Base-by-base conservation (phyloP, 2,329 filamentous ascomycete genomes). In the Teratosphaeria pseudoeucalypti region DNA sequence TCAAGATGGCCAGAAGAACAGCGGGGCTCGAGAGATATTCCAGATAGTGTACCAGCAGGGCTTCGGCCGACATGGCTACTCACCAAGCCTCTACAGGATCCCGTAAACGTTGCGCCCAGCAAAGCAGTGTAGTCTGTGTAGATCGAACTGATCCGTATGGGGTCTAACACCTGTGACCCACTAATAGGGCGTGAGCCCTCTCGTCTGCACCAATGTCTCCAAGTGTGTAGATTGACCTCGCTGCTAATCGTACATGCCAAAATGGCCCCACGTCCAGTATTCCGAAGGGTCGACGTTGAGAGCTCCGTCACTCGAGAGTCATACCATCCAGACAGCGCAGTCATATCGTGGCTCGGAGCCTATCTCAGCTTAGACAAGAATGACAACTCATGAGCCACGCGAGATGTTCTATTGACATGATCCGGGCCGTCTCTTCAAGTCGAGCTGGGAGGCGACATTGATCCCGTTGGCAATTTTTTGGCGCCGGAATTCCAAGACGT, bases 11-110 rank as follows among this genome's bases (percentile, higher is more conserved):
- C 11, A 65, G 55, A 3, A 63, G 54, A 5, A 64, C 52, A 3
- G 55, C 57, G 39, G 64, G 63, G 39, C 58, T 65, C 1, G 57
- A 57, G n/a, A 67, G 43, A 49, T 67, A 67, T 6, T 66, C 61
- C 34, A 66, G 11, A 54, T 66, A 67, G 54, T 67, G 65, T 23
- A 62, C 27, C 9, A 63, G n/a, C 11, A 67, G 59, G 10, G 61
- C 63, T 16, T 57, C 26, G 5, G 57, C 47, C 11, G 62, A 60
- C 64, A 64, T 65, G 7, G 43, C 19, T 49, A n/a, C 16, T 49
- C 0, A 54, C 16, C 12, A n/a, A 39, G 52, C 23, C 54, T 19
- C 32, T 9, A 16, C 11, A 12, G 27, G 10, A 5, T 29, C 6
- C 57, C 27, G 7, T n/a, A 1, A 2, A 11, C 6, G n/a, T 19